Conservation (phyloP, 495 filamentous ascomycete genomes). For the Aspergillus egyptiacus region DNA sequence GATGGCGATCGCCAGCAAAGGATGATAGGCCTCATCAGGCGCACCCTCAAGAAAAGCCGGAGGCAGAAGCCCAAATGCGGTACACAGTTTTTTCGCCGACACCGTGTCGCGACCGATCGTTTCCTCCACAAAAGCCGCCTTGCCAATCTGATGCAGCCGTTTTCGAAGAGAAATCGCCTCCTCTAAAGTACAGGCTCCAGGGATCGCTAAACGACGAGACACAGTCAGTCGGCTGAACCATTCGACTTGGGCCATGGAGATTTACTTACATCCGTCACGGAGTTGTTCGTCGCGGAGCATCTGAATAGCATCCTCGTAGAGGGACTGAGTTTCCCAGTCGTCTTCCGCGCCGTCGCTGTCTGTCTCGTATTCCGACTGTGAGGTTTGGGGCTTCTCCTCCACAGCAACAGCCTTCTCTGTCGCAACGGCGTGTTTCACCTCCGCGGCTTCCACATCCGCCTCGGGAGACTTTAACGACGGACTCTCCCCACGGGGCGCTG, state of each 20-base stretch:
- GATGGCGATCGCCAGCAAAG: constrained; percentile 69
- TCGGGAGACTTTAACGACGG: constrained; percentile 38
- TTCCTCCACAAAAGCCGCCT: constrained; percentile 64
- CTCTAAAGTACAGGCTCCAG: constrained; percentile 65
- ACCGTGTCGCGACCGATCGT: constrained; percentile 63
- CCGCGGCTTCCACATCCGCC: constrained; percentile 40
- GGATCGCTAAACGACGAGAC: constrained; percentile 23
- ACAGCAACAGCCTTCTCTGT: constrained; percentile 24
- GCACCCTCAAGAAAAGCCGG: constrained; percentile 71
- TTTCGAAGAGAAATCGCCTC: constrained; percentile 64
- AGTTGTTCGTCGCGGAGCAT: constrained; percentile 56
- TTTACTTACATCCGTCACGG: constrained; percentile 45
- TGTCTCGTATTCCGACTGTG: constrained; percentile 45
- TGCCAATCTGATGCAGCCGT: constrained; percentile 67
- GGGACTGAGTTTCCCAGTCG: constrained; percentile 60
- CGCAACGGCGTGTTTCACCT: constrained; percentile 12
- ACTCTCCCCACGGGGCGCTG: constrained; percentile 35
- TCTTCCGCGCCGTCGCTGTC: constrained; percentile 57
- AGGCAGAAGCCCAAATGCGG: constrained; percentile 81
- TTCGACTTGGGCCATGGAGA: not conserved
- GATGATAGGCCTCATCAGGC: constrained; percentile 67
- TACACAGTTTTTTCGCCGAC: constrained; percentile 76
- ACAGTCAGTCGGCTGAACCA: constrained; percentile 2
- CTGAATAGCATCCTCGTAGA: constrained; percentile 63
- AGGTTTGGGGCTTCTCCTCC: constrained; percentile 17